Conservation (phyloP, 2,329 filamentous ascomycete genomes). For the Talaromyces pinophilus region DNA sequence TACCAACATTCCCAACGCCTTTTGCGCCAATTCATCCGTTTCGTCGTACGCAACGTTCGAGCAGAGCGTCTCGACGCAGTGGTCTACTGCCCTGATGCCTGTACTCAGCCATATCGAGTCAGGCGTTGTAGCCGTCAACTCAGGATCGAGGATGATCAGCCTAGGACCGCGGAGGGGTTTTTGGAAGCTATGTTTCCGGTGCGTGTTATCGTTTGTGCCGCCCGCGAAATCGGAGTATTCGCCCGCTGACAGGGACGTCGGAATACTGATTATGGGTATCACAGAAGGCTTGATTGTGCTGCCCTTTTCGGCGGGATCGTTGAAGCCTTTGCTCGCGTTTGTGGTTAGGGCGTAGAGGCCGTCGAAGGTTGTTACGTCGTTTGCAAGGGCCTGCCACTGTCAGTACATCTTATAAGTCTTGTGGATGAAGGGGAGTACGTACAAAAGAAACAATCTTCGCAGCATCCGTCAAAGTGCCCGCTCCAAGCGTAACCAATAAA, state of each 20-base stretch:
- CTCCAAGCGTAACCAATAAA: slow-evolving; percentile 57
- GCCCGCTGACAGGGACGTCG: slow-evolving; percentile 46
- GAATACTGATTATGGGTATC: slow-evolving; percentile 42
- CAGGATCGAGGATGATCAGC: slow-evolving; percentile 60
- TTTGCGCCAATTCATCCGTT: slow-evolving; percentile 41
- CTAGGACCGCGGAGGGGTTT: slow-evolving; percentile 46
- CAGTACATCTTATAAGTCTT: background rate
- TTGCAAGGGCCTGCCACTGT: slow-evolving; percentile 50
- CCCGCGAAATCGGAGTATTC: slow-evolving; percentile 47
- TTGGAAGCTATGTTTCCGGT: slow-evolving; percentile 41
- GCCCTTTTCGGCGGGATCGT: slow-evolving; percentile 31
- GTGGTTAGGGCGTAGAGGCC: slow-evolving; percentile 43
- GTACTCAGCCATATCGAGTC: slow-evolving; percentile 59
- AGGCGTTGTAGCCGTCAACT: slow-evolving; percentile 55
- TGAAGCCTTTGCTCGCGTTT: background rate
- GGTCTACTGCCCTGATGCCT: slow-evolving; percentile 59
- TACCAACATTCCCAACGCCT: slow-evolving; percentile 47
- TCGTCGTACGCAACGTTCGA: slow-evolving; percentile 38
- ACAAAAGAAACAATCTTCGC: slow-evolving; percentile 56
- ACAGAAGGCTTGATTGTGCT: slow-evolving; percentile 30
- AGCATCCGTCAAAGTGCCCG: slow-evolving; percentile 58
- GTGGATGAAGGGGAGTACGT: background rate
- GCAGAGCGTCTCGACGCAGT: slow-evolving; percentile 59
- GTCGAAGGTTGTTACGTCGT: slow-evolving; percentile 42
- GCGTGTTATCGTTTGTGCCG: slow-evolving; percentile 39